A percentile compares a stretch with the other conserved stretches of the same genome.
These are phyloP conservation scores for Strigomonas culicis DNA, from an alignment of 208 protist genomes.

Conservation along the genomic window DNA sequence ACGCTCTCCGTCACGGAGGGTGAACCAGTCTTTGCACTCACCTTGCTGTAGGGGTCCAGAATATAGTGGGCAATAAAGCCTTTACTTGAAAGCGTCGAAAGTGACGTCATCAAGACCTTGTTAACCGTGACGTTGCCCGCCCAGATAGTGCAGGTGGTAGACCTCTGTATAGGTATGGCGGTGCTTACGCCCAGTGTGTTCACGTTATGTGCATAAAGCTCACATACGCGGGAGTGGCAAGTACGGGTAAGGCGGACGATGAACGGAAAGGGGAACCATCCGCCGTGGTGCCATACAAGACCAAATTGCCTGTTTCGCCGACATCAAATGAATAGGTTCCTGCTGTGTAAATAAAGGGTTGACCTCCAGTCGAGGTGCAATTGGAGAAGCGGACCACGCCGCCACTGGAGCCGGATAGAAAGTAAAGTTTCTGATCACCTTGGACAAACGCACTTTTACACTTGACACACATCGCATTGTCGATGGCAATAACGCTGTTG, in stretches of 20 bases:
- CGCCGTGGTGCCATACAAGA: background rate
- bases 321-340: background rate
- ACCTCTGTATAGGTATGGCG: background rate
- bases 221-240: background rate
- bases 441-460: background rate
- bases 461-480: background rate
- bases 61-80: background rate
- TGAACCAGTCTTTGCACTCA: background rate
- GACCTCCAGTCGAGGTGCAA: background rate
- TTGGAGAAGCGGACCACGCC: background rate
- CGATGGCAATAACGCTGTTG: background rate
- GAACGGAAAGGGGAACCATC: background rate
- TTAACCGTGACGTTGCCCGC: constrained; percentile 4
- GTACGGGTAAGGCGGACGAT: no score
- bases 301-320: background rate
- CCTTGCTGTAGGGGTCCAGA: background rate
- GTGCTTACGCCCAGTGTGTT: background rate
- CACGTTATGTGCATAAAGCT: background rate
- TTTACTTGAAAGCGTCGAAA: background rate
- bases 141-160: background rate
- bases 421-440: background rate
- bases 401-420: background rate
- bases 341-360: background rate
- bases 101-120: background rate
- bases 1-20: background rate